phyloP scores from a whole-genome alignment of 129 eudicot species.

The Rutidosis leptorrhynchoides region DNA sequence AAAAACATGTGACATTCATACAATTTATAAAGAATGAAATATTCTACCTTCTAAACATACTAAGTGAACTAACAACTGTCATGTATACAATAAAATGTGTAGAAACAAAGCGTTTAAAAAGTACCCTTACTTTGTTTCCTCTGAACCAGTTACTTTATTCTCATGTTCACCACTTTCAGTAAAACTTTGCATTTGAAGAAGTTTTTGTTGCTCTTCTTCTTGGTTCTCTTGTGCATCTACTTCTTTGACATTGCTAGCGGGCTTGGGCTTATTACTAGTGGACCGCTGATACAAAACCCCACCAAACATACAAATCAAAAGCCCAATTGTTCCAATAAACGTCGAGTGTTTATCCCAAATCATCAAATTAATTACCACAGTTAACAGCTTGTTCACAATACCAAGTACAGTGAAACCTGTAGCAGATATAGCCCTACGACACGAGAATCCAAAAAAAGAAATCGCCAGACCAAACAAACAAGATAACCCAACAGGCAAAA shows the following conservation, averaged over 20 bases:
- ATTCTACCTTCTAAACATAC: neutral
- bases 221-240: conserved; percentile 49
- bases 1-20: neutral
- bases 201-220: conserved; percentile 14
- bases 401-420: conserved; percentile 99
- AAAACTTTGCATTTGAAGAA: conserved; percentile 42
- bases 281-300: conserved; percentile 95
- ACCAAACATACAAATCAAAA: conserved; percentile 87
- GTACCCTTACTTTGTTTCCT: conserved; percentile 6
- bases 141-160: conserved; percentile 5
- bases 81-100: neutral
- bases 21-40: neutral
- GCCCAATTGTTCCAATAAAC: conserved; percentile 85
- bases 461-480: conserved; percentile 92
- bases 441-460: conserved; percentile 97
- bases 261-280: conserved; percentile 61
- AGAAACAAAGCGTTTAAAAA: neutral
- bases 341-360: conserved; percentile 95
- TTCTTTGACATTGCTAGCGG: conserved; percentile 36
- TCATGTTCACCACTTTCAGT: conserved; percentile 18
- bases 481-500: conserved; percentile 84
- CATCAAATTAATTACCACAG: conserved; percentile 89
- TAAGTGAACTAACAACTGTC: neutral
- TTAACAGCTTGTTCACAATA: conserved; percentile 84
- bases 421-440: conserved; percentile 95